Percentiles rank a stretch among this genome's conserved stretches.
Evolutionary conservation across 108 stramenopile species (phyloP).

Genomic region (Epithemia pelagica): DNA sequence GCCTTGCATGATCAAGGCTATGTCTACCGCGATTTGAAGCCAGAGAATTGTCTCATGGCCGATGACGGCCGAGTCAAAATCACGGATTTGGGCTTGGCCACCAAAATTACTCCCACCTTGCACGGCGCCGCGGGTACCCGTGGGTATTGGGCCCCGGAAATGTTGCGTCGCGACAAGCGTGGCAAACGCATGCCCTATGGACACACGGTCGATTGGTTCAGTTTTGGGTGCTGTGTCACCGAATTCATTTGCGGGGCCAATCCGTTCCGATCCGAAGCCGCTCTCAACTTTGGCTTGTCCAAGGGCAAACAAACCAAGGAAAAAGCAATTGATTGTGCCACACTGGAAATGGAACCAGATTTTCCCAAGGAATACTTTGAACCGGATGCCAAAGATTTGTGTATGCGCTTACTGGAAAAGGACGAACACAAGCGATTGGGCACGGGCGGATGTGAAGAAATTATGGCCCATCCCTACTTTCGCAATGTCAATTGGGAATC

Average conservation of each 20-base stretch:
- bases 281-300: constrained; percentile 75
- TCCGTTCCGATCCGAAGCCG: constrained; percentile 88
- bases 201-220: constrained; percentile 92
- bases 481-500: no score
- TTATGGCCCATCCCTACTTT: no score
- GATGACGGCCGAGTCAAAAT: constrained; percentile 85
- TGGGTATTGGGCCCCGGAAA: constrained; percentile 96
- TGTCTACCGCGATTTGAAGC: constrained; percentile 93
- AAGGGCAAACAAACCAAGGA: constrained; percentile 76
- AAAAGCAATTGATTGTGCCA: constrained; percentile 81
- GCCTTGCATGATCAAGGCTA: constrained; percentile 83
- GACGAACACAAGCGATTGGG: constrained; percentile 74
- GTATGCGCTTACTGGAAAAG: constrained; percentile 69
- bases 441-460: no score
- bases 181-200: constrained; percentile 82
- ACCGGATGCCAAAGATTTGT: constrained; percentile 71
- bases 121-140: constrained; percentile 83
- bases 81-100: constrained; percentile 90
- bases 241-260: constrained; percentile 90
- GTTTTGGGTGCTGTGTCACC: constrained; percentile 88
- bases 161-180: constrained; percentile 75
- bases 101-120: constrained; percentile 75
- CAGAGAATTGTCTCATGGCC: constrained; percentile 90
- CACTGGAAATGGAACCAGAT: constrained; percentile 85
- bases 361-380: constrained; percentile 62